Base-by-base conservation (phyloP, 805 yeast species). In the Dipodascopsis tothii region DNA sequence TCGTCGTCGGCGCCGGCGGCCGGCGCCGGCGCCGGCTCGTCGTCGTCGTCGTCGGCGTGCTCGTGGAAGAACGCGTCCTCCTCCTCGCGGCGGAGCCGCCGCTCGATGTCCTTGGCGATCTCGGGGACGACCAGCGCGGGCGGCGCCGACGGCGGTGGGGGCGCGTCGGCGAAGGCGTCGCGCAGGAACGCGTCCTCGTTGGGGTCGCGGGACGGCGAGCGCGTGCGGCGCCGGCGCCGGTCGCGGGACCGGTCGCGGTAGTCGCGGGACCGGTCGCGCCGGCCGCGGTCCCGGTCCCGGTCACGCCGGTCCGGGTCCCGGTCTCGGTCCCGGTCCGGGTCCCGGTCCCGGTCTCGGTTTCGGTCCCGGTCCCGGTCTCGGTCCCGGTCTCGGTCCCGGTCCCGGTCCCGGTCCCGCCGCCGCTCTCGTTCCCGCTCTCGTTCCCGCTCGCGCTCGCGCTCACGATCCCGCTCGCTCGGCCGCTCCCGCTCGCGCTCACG, bases 1-100 rank as follows among this genome's bases (percentile, higher is more conserved):
- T 53, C 62, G 7, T 58, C 65, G 22, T 54, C 47, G 14, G 9
- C 20, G 3, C 51, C 51, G 35, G 43, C 40, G 18, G 42, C 54
- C 30, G 52, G 60, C 34, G 52, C 56, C 18, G 33, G 16, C 18
- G 45, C 35, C 9, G 2, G 40, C 30, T 14, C 45, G 17, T 19
- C 33, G 25, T 21, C 48, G 35, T 28, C 22, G 19, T 17, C 21
- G 35, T 35, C 35, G 14, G 19, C 20, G 2, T 35, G n/a, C 2
- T 39, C 5, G 6, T 28, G 44, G 11, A 38, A 44, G 18, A 39
- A 30, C 6, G 42, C 40, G 30, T 51, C 44, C 21, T 57, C 56
- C 27, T 43, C 35, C 25, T 44, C 46, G n/a, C n/a, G 35, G 37
- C 14, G 30, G 33, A 7, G 37, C 21, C 33, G 40, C 33, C 45